A percentile compares a stretch with the other conserved stretches of the same genome.
phyloP scores from a whole-genome alignment of 2,329 filamentous ascomycete species.

The Graphiopsis chlorocephala region DNA sequence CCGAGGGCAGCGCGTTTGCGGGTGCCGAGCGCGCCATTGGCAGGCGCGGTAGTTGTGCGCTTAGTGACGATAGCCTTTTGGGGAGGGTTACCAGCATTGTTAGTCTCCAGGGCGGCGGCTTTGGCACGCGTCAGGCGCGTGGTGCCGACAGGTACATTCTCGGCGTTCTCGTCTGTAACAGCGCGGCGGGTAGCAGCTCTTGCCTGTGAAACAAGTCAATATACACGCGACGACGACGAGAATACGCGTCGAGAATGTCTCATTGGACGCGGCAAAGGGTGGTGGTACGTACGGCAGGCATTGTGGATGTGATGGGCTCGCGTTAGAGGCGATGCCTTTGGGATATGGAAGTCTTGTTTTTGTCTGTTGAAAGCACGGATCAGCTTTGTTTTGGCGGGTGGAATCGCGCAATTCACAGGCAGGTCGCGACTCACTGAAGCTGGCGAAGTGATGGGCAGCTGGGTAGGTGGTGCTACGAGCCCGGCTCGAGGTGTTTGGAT shows the following conservation, averaged over 20 bases:
- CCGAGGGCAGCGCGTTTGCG: slow-evolving; percentile 79
- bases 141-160: slow-evolving; percentile 63
- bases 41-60: slow-evolving; percentile 43
- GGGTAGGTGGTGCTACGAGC: slow-evolving; percentile 22
- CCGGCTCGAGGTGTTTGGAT: slow-evolving; percentile 22
- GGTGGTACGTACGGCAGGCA: slow-evolving; percentile 37
- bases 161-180: slow-evolving; percentile 89
- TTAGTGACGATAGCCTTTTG: slow-evolving; percentile 49
- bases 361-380: slow-evolving; percentile 27
- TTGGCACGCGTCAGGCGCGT: slow-evolving; percentile 92
- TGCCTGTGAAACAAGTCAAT: slow-evolving; percentile 54
- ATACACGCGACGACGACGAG: neutral
- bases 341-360: slow-evolving; percentile 19
- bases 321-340: slow-evolving; percentile 22
- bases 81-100: slow-evolving; percentile 56
- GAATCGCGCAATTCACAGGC: slow-evolving; percentile 11
- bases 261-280: slow-evolving; percentile 18
- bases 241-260: slow-evolving; percentile 26
- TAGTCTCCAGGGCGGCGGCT: slow-evolving; percentile 63
- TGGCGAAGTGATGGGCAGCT: slow-evolving; percentile 20
- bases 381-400: slow-evolving; percentile 25
- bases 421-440: slow-evolving; percentile 15
- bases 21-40: slow-evolving; percentile 44
- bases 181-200: slow-evolving; percentile 68
- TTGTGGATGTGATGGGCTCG: slow-evolving; percentile 28